Evolutionary conservation across 495 filamentous ascomycete species (phyloP), one percentile per base, ranked within the genome.

Genomic region (Talaromyces adpressus): DNA sequence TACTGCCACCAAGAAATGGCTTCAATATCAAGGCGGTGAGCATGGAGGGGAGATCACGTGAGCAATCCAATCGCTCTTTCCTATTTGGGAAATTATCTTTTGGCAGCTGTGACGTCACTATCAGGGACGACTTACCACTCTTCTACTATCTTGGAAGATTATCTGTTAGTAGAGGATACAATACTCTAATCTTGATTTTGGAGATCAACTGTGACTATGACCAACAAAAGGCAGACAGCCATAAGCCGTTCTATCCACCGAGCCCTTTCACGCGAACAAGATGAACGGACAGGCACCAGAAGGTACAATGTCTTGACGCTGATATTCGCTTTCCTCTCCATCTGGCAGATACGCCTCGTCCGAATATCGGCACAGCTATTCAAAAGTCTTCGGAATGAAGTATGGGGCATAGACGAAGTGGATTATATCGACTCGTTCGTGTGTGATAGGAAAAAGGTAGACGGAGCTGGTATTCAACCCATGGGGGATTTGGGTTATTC

Each of bases 401-500:
- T 77, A 6, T 88, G 84, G 84, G 52, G 70, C 3, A 78, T 87
- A 25, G 69, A 79, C 18, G 81, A 86, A 60, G 72, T 77, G 23
- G 80, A 81, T n/a, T 88, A 88, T 64, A 69, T 68, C 12, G 72
- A 74, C 18, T 83, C 78, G 29, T 87, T 88, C 64, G 71, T 72
- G n/a, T 39, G 18, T 18, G 52, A 58, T 39, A 45, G 18, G 7
- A 70, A 69, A 6, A 67, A 70, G 18, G 73, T 66, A 45, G 69
- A 66, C 32, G 67, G 72, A 18, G 63, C 68, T 6, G 67, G 74
- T 0, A 64, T 87, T 39, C 70, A 76, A 30, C 65, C 80, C 3
- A 77, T 85, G 67, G 84, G 82, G 1, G 84, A 86, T 59, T 66
- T 87, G 66, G 85, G 85, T 1, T 85, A 84, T 65, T 85, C 82